Base-by-base conservation (phyloP, 805 yeast species). In the Priceomyces castillae region DNA sequence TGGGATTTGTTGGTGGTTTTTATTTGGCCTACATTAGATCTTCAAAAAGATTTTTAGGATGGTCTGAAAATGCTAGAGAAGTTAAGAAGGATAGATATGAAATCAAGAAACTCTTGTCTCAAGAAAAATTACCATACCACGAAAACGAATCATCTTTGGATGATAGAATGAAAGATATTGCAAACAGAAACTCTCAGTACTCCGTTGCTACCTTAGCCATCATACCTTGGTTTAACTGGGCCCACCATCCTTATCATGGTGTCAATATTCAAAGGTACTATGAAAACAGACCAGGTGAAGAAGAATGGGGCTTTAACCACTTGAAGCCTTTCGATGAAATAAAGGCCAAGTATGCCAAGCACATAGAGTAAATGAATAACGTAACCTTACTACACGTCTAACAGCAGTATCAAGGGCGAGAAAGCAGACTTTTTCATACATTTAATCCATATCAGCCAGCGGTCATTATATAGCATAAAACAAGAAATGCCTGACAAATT, bases 181-280 rank as follows among this genome's bases (percentile, higher is more conserved):
- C 95, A 46, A 80, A 85, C 55, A 77, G 89, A 69, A 84, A 85
- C 73, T 83, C 94, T 18, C 84, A 82, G 52, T 81, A 81, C 58
- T 80, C 95, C 6, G 80, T 79, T 57, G 62, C 79, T 44, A 67
- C 73, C 43, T 59, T 82, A 53, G 77, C 81, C 43, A 58, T 85
- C 47, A 62, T 87, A 55, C 95, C 95, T 18, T 82, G 89, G 88
- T 86, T 88, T 73, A 88, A 88, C 67, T 69, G 85, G 49, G 89
- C 81, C 37, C 68, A 80, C 61, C 96, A 87, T 64, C 89, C 86
- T 53, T 82, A 80, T 69, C 96, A 87, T 64, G 94, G 92, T 19
- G 81, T 86, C 46, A 84, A 82, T 57, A 69, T 84, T 46, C 72
- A 73, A 57, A 81, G 73, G 57, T 84, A 81, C 49, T 74, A 74